Evolutionary conservation across 1,284 basidiomycete genomes (phyloP).

Genomic region (Trametes hirsuta): DNA sequence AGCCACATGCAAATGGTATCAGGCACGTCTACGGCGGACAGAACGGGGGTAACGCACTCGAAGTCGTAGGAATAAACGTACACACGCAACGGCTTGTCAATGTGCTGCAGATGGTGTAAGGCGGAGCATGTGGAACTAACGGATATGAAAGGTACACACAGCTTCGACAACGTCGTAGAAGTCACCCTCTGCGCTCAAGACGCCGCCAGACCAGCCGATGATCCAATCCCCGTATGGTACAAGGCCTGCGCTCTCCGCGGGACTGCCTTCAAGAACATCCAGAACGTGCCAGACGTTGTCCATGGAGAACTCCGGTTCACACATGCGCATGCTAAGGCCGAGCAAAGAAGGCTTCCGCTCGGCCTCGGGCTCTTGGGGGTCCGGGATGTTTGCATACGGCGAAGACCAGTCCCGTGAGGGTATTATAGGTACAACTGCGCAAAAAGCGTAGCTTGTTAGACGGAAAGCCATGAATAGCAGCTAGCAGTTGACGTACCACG

Average conservation of each 20-base stretch:
- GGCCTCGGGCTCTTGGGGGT: slow-evolving; percentile 41
- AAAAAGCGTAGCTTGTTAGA: neutral
- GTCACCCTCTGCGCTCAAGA: slow-evolving; percentile 90
- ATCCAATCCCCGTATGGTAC: slow-evolving; percentile 92
- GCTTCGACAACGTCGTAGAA: slow-evolving; percentile 97
- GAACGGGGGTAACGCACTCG: slow-evolving; percentile 66
- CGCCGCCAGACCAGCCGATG: slow-evolving; percentile 94
- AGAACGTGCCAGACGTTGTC: slow-evolving; percentile 98
- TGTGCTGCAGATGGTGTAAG: slow-evolving; percentile 59
- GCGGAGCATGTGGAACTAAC: slow-evolving; percentile 8
- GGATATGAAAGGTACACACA: slow-evolving; percentile 48
- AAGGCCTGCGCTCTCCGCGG: slow-evolving; percentile 88
- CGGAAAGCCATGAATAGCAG: neutral
- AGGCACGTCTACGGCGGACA: slow-evolving; percentile 24
- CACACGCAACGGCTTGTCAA: slow-evolving; percentile 89
- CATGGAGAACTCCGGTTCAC: slow-evolving; percentile 82
- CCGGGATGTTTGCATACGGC: slow-evolving; percentile 38
- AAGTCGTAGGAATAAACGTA: slow-evolving; percentile 99
- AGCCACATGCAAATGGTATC: slow-evolving; percentile 14
- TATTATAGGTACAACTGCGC: slow-evolving; percentile 77
- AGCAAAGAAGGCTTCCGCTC: slow-evolving; percentile 78
- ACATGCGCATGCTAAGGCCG: slow-evolving; percentile 91
- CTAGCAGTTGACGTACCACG: slow-evolving; percentile 61
- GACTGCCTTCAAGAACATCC: slow-evolving; percentile 94
- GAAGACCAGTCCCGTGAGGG: slow-evolving; percentile 88